A percentile compares a stretch with the other conserved stretches of the same genome.
phyloP scores from a whole-genome alignment of 1,284 basidiomycete species.

The Tetrapyrgos nigripes region DNA sequence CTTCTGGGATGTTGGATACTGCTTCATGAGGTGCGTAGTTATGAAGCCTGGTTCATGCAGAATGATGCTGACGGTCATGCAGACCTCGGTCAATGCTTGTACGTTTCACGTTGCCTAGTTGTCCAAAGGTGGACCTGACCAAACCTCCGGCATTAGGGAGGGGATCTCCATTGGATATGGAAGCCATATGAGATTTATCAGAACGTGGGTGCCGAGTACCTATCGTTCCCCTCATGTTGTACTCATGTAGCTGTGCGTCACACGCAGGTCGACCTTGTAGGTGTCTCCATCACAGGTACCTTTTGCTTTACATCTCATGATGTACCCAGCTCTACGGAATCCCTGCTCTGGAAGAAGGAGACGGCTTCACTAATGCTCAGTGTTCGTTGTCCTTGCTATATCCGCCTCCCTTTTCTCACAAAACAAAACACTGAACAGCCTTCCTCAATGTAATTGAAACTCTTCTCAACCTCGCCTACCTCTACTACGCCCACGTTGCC shows the following conservation, averaged over 20 bases:
- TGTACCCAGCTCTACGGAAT: conserved; percentile 79
- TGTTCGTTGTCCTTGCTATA: conserved; percentile 48
- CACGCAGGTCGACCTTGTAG: conserved; percentile 38
- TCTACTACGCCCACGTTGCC: conserved; percentile 74
- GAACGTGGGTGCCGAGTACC: conserved; percentile 56
- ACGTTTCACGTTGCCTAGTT: no score
- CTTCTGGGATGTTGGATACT: conserved; percentile 76
- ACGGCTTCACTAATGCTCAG: conserved; percentile 91
- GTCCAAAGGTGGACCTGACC: no score
- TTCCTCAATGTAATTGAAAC: conserved; percentile 85
- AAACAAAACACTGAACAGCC: conserved; percentile 50
- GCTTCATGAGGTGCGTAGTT: conserved; percentile 64
- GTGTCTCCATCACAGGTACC: neutral
- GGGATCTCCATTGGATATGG: conserved; percentile 91
- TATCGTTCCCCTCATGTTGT: neutral
- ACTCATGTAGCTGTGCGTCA: conserved; percentile 17
- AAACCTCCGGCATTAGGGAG: conserved; percentile 51
- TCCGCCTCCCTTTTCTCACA: neutral
- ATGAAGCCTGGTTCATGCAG: neutral
- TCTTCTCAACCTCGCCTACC: conserved; percentile 74
- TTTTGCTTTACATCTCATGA: neutral
- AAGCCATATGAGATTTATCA: conserved; percentile 81
- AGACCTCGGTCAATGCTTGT: conserved; percentile 63
- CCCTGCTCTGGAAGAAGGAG: conserved; percentile 61
- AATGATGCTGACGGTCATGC: neutral